Percentiles rank a stretch among this genome's conserved stretches.
These are phyloP conservation scores for Chaetomium olivaceum DNA, from an alignment of 2,329 filamentous ascomycete species.

Conservation along the genomic window DNA sequence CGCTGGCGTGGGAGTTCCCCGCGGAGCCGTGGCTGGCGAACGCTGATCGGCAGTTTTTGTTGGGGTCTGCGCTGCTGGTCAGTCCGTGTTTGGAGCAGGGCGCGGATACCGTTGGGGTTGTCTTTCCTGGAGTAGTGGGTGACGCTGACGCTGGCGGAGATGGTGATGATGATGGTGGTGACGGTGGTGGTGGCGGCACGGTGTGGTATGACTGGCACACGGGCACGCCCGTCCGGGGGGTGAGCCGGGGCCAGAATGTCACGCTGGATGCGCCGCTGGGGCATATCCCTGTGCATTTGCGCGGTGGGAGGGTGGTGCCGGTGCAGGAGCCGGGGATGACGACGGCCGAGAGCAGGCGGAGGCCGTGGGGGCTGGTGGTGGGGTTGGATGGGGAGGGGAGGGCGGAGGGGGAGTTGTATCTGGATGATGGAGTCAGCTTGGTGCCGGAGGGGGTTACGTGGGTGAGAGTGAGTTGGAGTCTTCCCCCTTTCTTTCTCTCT, in stretches of 20 bases:
- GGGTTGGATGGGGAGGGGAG: conserved; percentile 57
- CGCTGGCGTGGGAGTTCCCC: conserved; percentile 73
- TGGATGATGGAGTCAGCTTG: conserved; percentile 74
- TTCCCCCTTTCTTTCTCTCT: no score
- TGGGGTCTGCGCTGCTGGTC: conserved; percentile 66
- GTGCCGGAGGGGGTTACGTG: conserved; percentile 55
- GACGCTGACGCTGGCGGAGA: no score
- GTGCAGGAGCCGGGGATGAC: conserved; percentile 69
- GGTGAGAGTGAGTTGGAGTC: conserved; percentile 47
- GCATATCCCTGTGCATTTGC: conserved; percentile 71
- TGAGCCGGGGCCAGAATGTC: conserved; percentile 42
- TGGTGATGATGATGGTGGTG: no score
- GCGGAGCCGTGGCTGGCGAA: conserved; percentile 66
- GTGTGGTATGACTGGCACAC: conserved; percentile 82
- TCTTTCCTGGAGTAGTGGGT: conserved; percentile 70
- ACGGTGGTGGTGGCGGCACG: conserved; percentile 32
- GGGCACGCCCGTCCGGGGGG: conserved; percentile 51
- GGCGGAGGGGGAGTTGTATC: conserved; percentile 64
- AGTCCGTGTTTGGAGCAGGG: conserved; percentile 67
- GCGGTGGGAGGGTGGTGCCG: conserved; percentile 68
- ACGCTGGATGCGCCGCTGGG: conserved; percentile 53
- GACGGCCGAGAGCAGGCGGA: conserved; percentile 61
- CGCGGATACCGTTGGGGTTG: conserved; percentile 61
- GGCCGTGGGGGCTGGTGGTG: conserved; percentile 66
- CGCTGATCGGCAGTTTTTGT: conserved; percentile 71